phyloP scores from a whole-genome alignment of 495 filamentous ascomycete genomes.

The Tuber borchii region DNA sequence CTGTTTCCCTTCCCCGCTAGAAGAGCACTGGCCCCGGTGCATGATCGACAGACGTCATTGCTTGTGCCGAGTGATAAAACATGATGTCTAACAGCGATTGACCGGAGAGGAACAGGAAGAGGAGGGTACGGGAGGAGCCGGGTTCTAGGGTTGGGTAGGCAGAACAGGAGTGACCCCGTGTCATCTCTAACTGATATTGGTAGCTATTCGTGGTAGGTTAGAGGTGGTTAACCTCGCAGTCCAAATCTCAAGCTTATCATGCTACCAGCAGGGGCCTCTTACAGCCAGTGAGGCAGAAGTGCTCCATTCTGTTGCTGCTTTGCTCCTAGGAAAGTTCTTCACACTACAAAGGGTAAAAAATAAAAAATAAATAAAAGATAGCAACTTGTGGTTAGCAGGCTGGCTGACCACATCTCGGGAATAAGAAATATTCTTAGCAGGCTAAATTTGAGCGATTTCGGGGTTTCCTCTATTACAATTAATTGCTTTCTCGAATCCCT shows the following conservation, averaged over 20 bases:
- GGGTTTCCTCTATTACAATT: neutral
- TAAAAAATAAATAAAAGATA: neutral
- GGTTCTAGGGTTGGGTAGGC: neutral
- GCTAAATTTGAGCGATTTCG: neutral
- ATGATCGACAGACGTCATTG: neutral
- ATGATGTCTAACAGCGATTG: neutral
- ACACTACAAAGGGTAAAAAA: neutral
- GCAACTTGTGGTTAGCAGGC: neutral
- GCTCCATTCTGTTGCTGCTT: neutral
- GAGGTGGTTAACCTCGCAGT: neutral
- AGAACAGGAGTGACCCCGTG: neutral
- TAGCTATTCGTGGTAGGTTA: neutral
- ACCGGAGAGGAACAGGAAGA: neutral
- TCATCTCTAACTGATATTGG: neutral
- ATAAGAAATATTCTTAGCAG: neutral
- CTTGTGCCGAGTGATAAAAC: neutral
- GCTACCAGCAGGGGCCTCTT: neutral
- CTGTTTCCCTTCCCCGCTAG: neutral
- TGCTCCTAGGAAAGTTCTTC: neutral
- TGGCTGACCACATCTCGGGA: neutral
- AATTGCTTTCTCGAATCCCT: neutral
- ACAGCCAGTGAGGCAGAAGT: neutral
- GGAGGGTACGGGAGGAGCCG: neutral
- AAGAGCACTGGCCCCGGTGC: neutral
- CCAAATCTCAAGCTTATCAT: neutral